phyloP scores from a whole-genome alignment of 139 green algal genomes.

The Trebouxia sp. region DNA sequence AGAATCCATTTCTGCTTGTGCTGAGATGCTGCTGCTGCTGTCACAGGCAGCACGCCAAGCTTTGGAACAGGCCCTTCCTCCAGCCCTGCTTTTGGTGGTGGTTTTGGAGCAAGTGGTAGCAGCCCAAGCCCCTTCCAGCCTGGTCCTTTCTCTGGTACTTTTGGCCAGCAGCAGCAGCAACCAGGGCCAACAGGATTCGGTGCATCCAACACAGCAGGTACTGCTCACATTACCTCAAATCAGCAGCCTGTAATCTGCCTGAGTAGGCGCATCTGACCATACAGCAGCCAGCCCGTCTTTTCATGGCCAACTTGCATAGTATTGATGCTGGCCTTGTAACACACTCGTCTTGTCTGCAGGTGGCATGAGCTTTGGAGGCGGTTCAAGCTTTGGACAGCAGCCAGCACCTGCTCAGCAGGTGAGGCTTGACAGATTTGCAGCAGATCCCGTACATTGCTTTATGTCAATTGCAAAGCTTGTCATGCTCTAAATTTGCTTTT shows the following conservation, averaged over 20 bases:
- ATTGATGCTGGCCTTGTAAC: neutral
- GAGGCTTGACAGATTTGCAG: neutral
- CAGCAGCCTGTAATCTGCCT: neutral
- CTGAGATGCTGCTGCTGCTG: neutral
- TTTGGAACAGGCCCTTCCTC: neutral
- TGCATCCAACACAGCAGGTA: conserved; percentile 12
- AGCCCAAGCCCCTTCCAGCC: neutral
- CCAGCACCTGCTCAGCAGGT: neutral
- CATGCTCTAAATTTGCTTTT: no score
- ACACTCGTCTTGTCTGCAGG: neutral
- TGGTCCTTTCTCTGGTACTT: neutral
- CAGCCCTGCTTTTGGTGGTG: neutral
- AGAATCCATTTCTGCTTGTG: neutral
- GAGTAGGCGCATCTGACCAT: neutral
- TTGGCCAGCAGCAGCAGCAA: conserved; percentile 6
- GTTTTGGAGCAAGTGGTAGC: neutral
- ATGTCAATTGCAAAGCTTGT: neutral
- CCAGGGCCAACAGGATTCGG: neutral
- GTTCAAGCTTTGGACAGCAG: conserved; percentile 1
- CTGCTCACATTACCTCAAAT: neutral
- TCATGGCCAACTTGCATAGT: neutral
- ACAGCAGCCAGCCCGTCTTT: neutral
- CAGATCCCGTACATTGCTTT: neutral
- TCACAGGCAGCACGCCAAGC: neutral
- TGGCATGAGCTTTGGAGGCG: neutral